Conservation (phyloP, 306 rosid species). For the Vigna angularis region DNA sequence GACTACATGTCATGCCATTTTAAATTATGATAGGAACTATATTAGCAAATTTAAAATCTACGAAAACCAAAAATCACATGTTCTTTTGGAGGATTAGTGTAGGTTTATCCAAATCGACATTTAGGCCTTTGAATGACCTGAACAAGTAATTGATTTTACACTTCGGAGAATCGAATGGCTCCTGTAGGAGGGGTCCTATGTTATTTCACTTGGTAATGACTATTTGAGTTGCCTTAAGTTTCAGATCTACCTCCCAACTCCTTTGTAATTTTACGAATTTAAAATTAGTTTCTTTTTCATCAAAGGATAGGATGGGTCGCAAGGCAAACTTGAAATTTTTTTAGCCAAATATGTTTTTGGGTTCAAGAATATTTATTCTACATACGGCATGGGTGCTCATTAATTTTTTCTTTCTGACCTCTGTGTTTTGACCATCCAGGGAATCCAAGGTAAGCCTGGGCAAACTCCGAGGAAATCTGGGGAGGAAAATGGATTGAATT, state of each 20-base stretch:
- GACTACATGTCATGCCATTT: neutral
- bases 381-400: slow-evolving; percentile 34
- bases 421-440: slow-evolving; percentile 52
- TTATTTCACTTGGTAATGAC: neutral
- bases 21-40: neutral
- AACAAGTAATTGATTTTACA: slow-evolving; percentile 6
- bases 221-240: neutral
- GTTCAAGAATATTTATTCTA: too few relatives aligned
- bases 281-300: slow-evolving; percentile 14
- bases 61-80: neutral
- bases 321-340: slow-evolving; percentile 17
- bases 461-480: slow-evolving; percentile 58
- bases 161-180: neutral
- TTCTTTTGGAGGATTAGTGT: neutral
- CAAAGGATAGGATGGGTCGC: slow-evolving; percentile 2
- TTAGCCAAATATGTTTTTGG: too few relatives aligned
- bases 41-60: neutral
- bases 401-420: slow-evolving; percentile 4
- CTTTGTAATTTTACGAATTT: slow-evolving; percentile 17
- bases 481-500: slow-evolving; percentile 55
- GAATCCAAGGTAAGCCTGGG: slow-evolving; percentile 70
- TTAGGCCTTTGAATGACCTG: neutral
- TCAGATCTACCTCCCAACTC: slow-evolving; percentile 11
- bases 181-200: neutral
- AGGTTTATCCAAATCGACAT: neutral